Percentiles rank a stretch among this genome's conserved stretches.
Evolutionary conservation across 2,329 filamentous ascomycete genomes (phyloP).

Genomic region (Aspergillus novoparasiticus): DNA sequence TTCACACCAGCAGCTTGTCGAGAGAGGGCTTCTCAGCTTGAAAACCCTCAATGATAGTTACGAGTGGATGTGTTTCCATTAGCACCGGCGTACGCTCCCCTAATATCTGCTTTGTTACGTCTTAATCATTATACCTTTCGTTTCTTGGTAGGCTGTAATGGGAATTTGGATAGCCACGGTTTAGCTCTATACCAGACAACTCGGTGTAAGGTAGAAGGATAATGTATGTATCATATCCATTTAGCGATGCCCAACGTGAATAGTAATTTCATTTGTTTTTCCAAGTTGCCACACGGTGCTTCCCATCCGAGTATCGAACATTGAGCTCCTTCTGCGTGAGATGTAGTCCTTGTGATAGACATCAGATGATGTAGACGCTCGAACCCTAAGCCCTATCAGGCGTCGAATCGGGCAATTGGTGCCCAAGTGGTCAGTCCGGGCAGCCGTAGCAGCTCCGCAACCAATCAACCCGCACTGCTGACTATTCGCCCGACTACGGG

Average conservation of each 20-base stretch:
- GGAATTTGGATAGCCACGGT: conserved; percentile 2
- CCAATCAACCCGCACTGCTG: conserved; percentile 29
- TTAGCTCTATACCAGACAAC: conserved; percentile 1
- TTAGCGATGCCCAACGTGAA: not conserved
- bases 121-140: not conserved
- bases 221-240: conserved; percentile 3
- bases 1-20: conserved; percentile 86
- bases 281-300: too few species aligned
- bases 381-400: conserved; percentile 25
- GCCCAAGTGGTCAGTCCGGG: conserved; percentile 16
- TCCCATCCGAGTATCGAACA: too few species aligned
- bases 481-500: conserved; percentile 31
- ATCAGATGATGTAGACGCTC: not conserved
- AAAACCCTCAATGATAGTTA: conserved; percentile 11
- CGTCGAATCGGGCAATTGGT: conserved; percentile 17
- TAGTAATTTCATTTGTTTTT: not conserved
- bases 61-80: conserved; percentile 8
- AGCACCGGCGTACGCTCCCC: not conserved
- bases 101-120: not conserved
- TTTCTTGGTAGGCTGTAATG: conserved; percentile 1
- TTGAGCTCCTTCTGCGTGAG: not conserved
- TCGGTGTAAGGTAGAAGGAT: conserved; percentile 5
- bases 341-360: not conserved
- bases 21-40: conserved; percentile 65
- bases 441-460: conserved; percentile 21